Conservation (phyloP, 2,329 filamentous ascomycete genomes). For the Tolypocladium paradoxum region DNA sequence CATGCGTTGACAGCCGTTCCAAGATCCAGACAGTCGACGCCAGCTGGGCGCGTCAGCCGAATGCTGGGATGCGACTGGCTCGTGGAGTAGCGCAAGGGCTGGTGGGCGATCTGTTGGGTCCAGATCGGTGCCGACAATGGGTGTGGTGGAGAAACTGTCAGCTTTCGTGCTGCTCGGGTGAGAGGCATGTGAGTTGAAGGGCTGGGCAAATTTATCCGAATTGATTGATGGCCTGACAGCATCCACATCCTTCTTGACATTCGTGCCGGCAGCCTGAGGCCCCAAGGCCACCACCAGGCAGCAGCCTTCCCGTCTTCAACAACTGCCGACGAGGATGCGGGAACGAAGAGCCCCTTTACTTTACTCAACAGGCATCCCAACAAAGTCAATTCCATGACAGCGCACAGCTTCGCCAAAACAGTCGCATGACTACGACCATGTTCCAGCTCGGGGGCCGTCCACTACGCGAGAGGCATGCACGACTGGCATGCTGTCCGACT, state of each 20-base stretch:
- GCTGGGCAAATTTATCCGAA: no score
- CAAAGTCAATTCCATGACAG: neutral
- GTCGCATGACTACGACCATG: neutral
- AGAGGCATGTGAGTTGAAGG: neutral
- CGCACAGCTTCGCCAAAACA: neutral
- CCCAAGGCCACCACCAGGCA: neutral
- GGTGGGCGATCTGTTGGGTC: constrained; percentile 2
- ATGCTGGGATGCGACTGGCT: constrained; percentile 23
- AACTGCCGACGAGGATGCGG: neutral
- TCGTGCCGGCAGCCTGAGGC: neutral
- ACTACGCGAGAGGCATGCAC: neutral
- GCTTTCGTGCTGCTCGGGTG: no score
- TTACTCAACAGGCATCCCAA: neutral
- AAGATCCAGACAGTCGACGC: constrained; percentile 3
- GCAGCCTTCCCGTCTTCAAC: no score
- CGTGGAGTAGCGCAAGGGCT: constrained; percentile 14
- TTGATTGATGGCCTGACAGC: neutral
- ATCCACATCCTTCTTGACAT: neutral
- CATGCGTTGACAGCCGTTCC: constrained; percentile 7
- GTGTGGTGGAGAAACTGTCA: neutral
- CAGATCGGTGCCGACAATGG: constrained; percentile 2
- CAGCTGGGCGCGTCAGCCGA: constrained; percentile 13
- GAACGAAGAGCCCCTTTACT: neutral
- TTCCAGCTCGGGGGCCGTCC: neutral
- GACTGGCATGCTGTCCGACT: neutral